These are phyloP conservation scores for Colletotrichum sp. DNA, from an alignment of 2,329 filamentous ascomycete genomes.

Conservation along the genomic window DNA sequence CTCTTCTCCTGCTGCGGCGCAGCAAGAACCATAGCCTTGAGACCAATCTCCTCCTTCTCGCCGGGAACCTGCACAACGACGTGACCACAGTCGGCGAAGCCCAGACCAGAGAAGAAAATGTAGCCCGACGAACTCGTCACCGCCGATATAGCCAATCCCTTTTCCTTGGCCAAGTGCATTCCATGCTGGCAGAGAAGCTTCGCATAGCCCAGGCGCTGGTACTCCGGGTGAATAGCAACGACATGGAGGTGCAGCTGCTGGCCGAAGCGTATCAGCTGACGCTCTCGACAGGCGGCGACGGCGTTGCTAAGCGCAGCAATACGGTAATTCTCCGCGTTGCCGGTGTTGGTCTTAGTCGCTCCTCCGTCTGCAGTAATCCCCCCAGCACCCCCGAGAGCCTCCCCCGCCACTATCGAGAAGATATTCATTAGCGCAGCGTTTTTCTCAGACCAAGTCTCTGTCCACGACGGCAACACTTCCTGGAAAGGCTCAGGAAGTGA, in stretches of 20 bases:
- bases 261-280: neutral
- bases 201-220: neutral
- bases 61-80: neutral
- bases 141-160: neutral
- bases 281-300: neutral
- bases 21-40: neutral
- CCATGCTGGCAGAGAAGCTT: neutral
- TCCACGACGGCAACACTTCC: neutral
- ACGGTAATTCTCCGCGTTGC: neutral
- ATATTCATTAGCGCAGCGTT: neutral
- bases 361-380: accelerated
- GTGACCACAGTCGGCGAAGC: neutral
- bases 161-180: neutral
- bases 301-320: neutral
- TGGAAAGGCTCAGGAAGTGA: neutral
- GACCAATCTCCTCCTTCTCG: neutral
- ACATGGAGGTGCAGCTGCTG: neutral
- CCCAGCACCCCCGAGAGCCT: neutral
- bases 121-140: neutral
- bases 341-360: neutral
- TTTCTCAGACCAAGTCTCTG: neutral
- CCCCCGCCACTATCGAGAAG: no score
- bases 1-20: neutral
- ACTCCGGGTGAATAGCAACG: neutral
- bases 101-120: neutral